Evolutionary conservation across 768 basidiomycete genomes (phyloP).

Genomic region (Cystobasidium onofrii): DNA sequence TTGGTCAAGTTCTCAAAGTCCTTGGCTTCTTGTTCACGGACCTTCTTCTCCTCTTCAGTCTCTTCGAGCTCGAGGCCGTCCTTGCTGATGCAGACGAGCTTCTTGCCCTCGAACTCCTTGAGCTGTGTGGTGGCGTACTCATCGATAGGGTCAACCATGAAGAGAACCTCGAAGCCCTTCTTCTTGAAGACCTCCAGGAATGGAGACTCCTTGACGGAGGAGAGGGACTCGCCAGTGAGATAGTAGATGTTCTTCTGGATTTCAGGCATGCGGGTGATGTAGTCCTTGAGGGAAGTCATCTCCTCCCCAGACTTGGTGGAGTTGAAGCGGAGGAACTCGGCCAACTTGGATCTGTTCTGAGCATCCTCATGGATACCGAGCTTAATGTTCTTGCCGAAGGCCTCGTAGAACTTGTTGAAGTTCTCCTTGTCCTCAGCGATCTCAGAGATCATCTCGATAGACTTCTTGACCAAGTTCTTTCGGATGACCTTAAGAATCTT

Average conservation of each 20-base stretch:
- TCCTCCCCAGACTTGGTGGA: constrained; percentile 90
- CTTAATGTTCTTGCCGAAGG: constrained; percentile 95
- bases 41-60: constrained; percentile 92
- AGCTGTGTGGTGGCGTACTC: constrained; percentile 97
- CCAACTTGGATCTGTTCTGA: constrained; percentile 97
- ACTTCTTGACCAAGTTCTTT: constrained; percentile 99
- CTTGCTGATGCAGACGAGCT: constrained; percentile 94
- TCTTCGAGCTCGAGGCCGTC: constrained; percentile 99
- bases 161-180: constrained; percentile 96
- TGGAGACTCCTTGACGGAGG: constrained; percentile 80
- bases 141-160: constrained; percentile 97
- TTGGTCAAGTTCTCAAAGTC: constrained; percentile 82
- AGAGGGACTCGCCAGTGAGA: constrained; percentile 86
- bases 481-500: constrained; percentile 99
- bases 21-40: constrained; percentile 72
- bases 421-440: constrained; percentile 99
- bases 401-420: constrained; percentile 82
- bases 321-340: constrained; percentile 97
- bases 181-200: constrained; percentile 99
- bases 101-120: constrained; percentile 98
- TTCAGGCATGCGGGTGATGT: constrained; percentile 99
- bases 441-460: constrained; percentile 85
- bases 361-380: constrained; percentile 99
- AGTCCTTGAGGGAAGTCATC: constrained; percentile 90
- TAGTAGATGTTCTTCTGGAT: constrained; percentile 98